Evolutionary conservation across 495 filamentous ascomycete species (phyloP).

Genomic region (Emericellopsis terricola): DNA sequence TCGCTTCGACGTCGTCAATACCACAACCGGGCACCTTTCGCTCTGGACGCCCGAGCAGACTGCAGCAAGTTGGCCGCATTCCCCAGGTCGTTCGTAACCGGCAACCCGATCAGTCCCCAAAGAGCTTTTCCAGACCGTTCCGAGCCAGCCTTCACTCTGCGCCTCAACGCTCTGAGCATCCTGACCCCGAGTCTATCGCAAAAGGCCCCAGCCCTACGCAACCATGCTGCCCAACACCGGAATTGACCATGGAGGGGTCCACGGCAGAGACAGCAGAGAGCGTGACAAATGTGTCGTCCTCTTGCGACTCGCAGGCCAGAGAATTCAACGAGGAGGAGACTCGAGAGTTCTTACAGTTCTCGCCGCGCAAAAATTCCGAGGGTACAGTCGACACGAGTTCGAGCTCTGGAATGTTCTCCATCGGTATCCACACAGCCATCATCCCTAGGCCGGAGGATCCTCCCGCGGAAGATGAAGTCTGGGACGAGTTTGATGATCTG

Average conservation of each 20-base stretch:
- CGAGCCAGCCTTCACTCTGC: neutral
- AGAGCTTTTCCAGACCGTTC: conserved; percentile 67
- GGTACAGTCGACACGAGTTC: conserved; percentile 37
- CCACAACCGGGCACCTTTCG: conserved; percentile 1
- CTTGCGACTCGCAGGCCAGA: conserved; percentile 1
- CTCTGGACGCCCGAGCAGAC: conserved; percentile 21
- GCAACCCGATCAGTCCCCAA: conserved; percentile 48
- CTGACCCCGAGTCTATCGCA: conserved; percentile 23
- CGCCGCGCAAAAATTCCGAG: conserved; percentile 51
- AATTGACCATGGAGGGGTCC: conserved; percentile 11
- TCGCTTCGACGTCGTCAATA: neutral
- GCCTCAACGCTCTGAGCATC: conserved; percentile 7
- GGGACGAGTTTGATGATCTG: conserved; percentile 88
- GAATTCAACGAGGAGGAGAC: neutral
- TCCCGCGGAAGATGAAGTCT: conserved; percentile 70
- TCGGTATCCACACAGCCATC: conserved; percentile 39
- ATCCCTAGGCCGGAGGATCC: conserved; percentile 37
- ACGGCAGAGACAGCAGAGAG: conserved; percentile 4
- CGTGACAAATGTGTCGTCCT: conserved; percentile 9
- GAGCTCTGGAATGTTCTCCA: conserved; percentile 8
- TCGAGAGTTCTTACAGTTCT: conserved; percentile 52
- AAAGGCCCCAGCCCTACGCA: conserved; percentile 27
- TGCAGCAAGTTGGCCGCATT: conserved; percentile 79
- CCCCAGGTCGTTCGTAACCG: conserved; percentile 69
- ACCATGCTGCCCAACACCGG: conserved; percentile 13